Conservation (phyloP, 768 basidiomycete species). For the Cystofilobasidium bisporidii region DNA sequence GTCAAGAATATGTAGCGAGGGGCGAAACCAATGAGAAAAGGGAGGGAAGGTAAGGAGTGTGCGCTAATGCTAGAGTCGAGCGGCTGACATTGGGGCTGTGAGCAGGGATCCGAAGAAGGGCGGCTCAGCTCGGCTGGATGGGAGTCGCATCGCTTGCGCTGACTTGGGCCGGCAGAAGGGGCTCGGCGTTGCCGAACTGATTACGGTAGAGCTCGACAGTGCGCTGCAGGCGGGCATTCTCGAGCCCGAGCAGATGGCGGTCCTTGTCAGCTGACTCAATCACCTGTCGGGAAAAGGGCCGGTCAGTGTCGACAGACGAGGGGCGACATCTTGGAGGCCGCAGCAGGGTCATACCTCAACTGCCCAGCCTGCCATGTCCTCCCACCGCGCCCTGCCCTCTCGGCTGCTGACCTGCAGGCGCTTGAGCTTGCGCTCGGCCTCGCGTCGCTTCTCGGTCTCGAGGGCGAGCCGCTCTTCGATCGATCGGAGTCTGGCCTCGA, state of each 20-base stretch:
- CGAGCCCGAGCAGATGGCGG: slow-evolving; percentile 2
- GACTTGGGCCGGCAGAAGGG: background rate
- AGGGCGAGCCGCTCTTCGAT: background rate
- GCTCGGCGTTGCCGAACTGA: background rate
- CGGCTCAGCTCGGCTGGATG: no score
- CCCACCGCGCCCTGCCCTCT: slow-evolving; percentile 2
- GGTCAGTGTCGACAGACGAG: background rate
- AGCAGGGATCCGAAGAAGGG: no score
- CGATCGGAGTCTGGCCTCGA: background rate
- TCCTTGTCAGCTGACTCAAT: background rate
- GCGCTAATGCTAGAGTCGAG: no score
- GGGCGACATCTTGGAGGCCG: no score
- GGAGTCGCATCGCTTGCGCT: no score
- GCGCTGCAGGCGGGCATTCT: slow-evolving; percentile 2
- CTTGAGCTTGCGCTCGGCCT: background rate
- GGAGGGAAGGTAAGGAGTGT: no score
- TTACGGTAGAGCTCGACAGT: background rate
- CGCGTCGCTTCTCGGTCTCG: background rate
- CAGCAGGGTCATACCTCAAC: slow-evolving; percentile 1
- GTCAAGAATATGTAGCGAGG: no score
- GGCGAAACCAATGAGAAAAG: no score
- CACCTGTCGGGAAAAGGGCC: background rate
- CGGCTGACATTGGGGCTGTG: no score
- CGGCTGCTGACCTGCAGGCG: background rate
- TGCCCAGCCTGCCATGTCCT: slow-evolving; percentile 5